Evolutionary conservation across 1,139 yeast species (phyloP).

Genomic region (Candida buenavistaensis): DNA sequence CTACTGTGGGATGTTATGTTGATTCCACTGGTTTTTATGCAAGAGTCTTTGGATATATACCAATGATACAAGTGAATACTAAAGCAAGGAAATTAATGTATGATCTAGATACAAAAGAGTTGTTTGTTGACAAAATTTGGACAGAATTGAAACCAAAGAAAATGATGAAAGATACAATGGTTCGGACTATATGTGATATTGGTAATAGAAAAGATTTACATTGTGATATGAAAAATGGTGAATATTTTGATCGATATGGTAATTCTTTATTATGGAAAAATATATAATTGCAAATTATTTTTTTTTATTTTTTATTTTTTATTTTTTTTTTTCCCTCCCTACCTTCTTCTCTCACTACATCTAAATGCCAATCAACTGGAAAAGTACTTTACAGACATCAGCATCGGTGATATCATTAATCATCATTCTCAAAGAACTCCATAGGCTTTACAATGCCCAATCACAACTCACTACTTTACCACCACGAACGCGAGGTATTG

Average conservation of each 20-base stretch:
- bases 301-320: not conserved
- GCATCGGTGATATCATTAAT: slow-evolving; percentile 18
- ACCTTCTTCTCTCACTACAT: no score
- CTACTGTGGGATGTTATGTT: slow-evolving; percentile 5
- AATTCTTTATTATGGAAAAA: slow-evolving; percentile 9
- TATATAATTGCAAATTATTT: no score
- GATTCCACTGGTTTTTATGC: slow-evolving; percentile 1
- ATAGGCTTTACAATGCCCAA: slow-evolving; percentile 7
- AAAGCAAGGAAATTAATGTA: slow-evolving; percentile 5
- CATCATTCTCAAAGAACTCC: slow-evolving; percentile 16
- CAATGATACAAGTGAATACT: slow-evolving; percentile 6
- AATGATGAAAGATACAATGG: slow-evolving; percentile 5
- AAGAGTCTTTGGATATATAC: slow-evolving; percentile 8
- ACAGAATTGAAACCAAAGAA: slow-evolving; percentile 1
- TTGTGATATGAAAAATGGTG: slow-evolving; percentile 9
- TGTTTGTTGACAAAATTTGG: slow-evolving; percentile 3
- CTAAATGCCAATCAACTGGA: slow-evolving; percentile 13
- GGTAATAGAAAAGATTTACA: slow-evolving; percentile 10
- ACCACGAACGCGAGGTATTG: slow-evolving; percentile 41
- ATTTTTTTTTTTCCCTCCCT: no score
- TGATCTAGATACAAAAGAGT: not conserved
- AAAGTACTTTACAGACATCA: slow-evolving; percentile 17
- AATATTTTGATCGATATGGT: slow-evolving; percentile 8
- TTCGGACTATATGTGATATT: slow-evolving; percentile 10
- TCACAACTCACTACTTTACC: slow-evolving; percentile 22